Base-by-base conservation (phyloP, 306 rosid genomes). In the Alnus glutinosa region DNA sequence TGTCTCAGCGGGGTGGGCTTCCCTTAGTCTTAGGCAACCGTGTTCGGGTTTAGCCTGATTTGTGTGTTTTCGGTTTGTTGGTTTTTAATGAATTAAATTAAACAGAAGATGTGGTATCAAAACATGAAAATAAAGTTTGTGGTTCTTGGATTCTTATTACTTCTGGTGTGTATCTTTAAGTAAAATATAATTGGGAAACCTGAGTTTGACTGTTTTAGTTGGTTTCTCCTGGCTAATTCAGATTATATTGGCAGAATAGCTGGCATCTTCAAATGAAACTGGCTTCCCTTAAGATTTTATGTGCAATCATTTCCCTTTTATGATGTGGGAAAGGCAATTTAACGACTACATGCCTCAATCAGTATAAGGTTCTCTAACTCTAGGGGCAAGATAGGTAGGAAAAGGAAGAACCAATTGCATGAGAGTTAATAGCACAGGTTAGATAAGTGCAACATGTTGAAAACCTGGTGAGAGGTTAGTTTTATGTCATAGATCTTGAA, bases 41-140 rank as follows among this genome's bases (percentile, higher is more conserved):
- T 39, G 44, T 42, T 8, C 6, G 1, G 7, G 7, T 42, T 42
- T 42, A 42, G 46, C 46, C 46, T 42, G 46, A 8, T 42, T 42
- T 42, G 46, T 6, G 46, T 42, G 46, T 42, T 42, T 42, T 42
- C 46, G 6, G 46, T 42, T 42, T 4, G 46, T 42, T 42, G 46
- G 7, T 42, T 42, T 42, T 42, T 6, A 42, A 42, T 42, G 46
- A 42, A 42, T 23, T 23, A 23, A 39, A 34, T 95, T 64, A 88
- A 89, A 57, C 87, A 89, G 80, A 93, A 93, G 81, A 89, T 95
- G 97, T 95, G 99, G 99, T 95, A 89, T 78, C 98, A 95, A 78
- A 95, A 95, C 85, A 95, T 95, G 98, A 95, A 95, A 87, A 87
- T 91, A 82, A 95, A 95, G 83, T 77, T 95, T 85, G 89, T 90